These are phyloP conservation scores for Lactifluus volemus DNA, from an alignment of 768 basidiomycete genomes.

Conservation along the genomic window DNA sequence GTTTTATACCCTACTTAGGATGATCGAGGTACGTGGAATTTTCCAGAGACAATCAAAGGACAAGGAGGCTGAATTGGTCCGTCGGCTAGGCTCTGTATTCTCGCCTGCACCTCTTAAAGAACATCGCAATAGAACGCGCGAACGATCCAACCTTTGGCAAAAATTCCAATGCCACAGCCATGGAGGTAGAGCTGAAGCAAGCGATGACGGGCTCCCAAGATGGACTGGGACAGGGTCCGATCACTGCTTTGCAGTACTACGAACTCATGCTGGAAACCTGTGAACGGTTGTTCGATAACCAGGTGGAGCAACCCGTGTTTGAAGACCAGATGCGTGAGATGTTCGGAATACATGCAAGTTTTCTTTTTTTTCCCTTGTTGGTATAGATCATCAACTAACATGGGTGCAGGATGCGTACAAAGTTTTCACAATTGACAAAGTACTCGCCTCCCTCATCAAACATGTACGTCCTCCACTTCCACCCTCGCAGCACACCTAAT, in stretches of 20 bases:
- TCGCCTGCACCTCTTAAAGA: slow-evolving; percentile 72
- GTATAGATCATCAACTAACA: not conserved
- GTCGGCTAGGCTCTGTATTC: slow-evolving; percentile 66
- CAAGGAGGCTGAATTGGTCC: not conserved
- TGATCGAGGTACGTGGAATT: slow-evolving; percentile 62
- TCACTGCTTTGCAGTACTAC: slow-evolving; percentile 63
- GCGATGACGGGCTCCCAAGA: slow-evolving; percentile 21
- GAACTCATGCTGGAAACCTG: slow-evolving; percentile 77
- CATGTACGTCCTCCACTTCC: slow-evolving; percentile 42
- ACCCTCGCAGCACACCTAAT: not conserved
- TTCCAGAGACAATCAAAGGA: not conserved
- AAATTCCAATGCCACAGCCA: slow-evolving; percentile 30
- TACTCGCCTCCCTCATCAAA: slow-evolving; percentile 82
- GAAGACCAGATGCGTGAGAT: slow-evolving; percentile 87
- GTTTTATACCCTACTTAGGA: slow-evolving; percentile 77
- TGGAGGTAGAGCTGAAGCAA: slow-evolving; percentile 31
- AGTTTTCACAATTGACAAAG: slow-evolving; percentile 90
- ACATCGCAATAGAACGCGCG: slow-evolving; percentile 44
- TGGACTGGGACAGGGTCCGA: slow-evolving; percentile 18
- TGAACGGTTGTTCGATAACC: slow-evolving; percentile 87
- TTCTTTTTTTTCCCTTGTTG: not conserved
- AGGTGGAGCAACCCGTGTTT: slow-evolving; percentile 77
- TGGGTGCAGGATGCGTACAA: slow-evolving; percentile 60
- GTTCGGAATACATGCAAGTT: slow-evolving; percentile 68
- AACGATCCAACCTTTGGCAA: slow-evolving; percentile 23